A percentile compares a stretch with the other conserved stretches of the same genome.
Evolutionary conservation across 1,284 basidiomycete genomes (phyloP).

Genomic region (Athelia sp.): DNA sequence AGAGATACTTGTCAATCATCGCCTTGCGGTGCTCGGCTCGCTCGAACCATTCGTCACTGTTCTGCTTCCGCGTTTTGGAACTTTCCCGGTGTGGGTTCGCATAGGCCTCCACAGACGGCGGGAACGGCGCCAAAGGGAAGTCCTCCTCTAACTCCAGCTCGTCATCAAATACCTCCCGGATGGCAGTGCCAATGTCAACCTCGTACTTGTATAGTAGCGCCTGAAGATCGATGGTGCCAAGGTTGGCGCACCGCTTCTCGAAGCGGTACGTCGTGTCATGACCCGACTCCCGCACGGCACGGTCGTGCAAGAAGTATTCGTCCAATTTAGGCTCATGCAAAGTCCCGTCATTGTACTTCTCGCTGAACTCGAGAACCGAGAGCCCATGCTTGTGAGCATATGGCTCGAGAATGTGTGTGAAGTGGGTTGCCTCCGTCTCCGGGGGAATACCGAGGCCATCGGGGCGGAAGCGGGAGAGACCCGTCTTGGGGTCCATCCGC

Average conservation of each 20-base stretch:
- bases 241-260: conserved; percentile 93
- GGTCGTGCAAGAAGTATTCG: conserved; percentile 97
- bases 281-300: conserved; percentile 89
- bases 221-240: conserved; percentile 95
- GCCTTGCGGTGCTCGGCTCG: conserved; percentile 79
- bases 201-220: conserved; percentile 92
- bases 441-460: conserved; percentile 96
- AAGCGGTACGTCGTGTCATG: conserved; percentile 98
- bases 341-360: conserved; percentile 86
- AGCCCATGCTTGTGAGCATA: conserved; percentile 91
- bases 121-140: conserved; percentile 88
- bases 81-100: conserved; percentile 52
- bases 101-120: conserved; percentile 79
- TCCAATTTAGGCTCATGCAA: conserved; percentile 88
- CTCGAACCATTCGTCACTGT: conserved; percentile 85
- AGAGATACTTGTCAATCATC: conserved; percentile 90
- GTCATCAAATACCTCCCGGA: conserved; percentile 92
- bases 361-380: conserved; percentile 96
- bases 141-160: conserved; percentile 88
- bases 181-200: conserved; percentile 89
- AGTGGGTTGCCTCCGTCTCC: conserved; percentile 97
- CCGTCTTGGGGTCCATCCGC: conserved; percentile 88
- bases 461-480: conserved; percentile 90
- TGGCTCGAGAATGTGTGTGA: conserved; percentile 95
- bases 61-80: conserved; percentile 63